phyloP scores from a whole-genome alignment of 805 yeast species.

The Lachancea quebecensis region DNA sequence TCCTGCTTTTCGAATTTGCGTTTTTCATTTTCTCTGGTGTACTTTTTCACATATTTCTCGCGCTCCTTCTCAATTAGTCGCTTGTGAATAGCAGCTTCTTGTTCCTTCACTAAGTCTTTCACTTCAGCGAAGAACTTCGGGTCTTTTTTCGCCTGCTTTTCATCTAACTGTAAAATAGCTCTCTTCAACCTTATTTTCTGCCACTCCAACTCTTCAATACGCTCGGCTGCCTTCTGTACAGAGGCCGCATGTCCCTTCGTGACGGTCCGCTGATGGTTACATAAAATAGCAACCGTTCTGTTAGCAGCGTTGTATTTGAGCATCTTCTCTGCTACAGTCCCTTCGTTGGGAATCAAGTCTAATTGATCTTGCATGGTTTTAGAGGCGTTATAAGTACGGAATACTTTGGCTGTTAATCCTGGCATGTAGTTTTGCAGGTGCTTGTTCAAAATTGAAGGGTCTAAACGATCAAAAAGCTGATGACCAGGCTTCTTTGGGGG shows the following conservation, averaged over 20 bases:
- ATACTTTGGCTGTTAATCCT: constrained; percentile 92
- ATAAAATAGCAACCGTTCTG: constrained; percentile 87
- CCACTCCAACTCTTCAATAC: constrained; percentile 77
- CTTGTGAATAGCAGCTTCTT: constrained; percentile 51
- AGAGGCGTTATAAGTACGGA: constrained; percentile 95
- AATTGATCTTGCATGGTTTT: constrained; percentile 95
- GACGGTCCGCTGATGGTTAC: constrained; percentile 95
- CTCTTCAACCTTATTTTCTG: constrained; percentile 67
- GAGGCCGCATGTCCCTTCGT: constrained; percentile 77
- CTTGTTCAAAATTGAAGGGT: constrained; percentile 74
- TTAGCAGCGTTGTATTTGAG: constrained; percentile 90
- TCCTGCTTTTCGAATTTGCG: constrained; percentile 50
- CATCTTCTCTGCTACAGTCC: constrained; percentile 81
- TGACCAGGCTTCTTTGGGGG: constrained; percentile 88
- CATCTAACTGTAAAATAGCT: constrained; percentile 63
- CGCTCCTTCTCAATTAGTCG: constrained; percentile 57
- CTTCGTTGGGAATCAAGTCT: constrained; percentile 76
- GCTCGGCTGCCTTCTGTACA: constrained; percentile 71
- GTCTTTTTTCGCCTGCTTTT: constrained; percentile 41
- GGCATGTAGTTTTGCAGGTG: constrained; percentile 86
- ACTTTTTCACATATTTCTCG: constrained; percentile 58
- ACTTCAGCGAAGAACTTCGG: constrained; percentile 60
- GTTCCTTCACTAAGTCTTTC: constrained; percentile 59
- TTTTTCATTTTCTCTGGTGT: constrained; percentile 73
- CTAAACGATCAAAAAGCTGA: constrained; percentile 83